Percentiles rank a stretch among this genome's conserved stretches.
Evolutionary conservation across 306 rosid species (phyloP).

Genomic region (Oemleria cerasiformis): DNA sequence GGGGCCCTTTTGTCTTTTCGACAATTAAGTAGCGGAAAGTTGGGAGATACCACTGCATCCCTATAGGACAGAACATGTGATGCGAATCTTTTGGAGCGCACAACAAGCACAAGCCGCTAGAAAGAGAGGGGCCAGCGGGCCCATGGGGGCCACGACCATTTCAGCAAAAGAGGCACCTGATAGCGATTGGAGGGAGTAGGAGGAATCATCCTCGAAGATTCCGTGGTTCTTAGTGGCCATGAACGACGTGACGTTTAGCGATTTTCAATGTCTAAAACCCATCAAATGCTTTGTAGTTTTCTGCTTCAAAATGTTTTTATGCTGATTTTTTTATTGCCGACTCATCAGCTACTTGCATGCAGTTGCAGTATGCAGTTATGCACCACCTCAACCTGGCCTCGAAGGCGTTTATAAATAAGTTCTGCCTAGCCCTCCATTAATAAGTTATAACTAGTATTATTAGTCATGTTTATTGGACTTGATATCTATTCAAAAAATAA

Average conservation of each 20-base stretch:
- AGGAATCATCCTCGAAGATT: background rate
- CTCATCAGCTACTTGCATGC: background rate
- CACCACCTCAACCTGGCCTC: background rate
- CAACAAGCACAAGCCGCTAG: constrained; percentile 3
- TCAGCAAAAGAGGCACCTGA: background rate
- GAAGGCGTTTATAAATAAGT: constrained; percentile 3
- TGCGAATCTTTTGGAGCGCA: constrained; percentile 40
- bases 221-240: background rate
- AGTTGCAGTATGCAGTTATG: background rate
- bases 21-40: constrained; percentile 18
- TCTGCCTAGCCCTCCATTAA: background rate
- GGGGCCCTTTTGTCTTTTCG: background rate
- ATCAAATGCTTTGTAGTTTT: background rate
- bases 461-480: background rate
- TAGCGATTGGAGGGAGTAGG: background rate
- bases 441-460: background rate
- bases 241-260: background rate
- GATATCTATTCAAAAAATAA: too few relatives aligned
- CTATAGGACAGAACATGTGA: constrained; percentile 40
- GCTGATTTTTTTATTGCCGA: background rate
- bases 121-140: too few relatives aligned
- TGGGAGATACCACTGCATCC: constrained; percentile 21
- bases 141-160: background rate
- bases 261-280: background rate
- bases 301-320: background rate